These are phyloP conservation scores for Allantophomopsis lycopodina DNA, from an alignment of 2,329 filamentous ascomycete species.

Conservation along the genomic window DNA sequence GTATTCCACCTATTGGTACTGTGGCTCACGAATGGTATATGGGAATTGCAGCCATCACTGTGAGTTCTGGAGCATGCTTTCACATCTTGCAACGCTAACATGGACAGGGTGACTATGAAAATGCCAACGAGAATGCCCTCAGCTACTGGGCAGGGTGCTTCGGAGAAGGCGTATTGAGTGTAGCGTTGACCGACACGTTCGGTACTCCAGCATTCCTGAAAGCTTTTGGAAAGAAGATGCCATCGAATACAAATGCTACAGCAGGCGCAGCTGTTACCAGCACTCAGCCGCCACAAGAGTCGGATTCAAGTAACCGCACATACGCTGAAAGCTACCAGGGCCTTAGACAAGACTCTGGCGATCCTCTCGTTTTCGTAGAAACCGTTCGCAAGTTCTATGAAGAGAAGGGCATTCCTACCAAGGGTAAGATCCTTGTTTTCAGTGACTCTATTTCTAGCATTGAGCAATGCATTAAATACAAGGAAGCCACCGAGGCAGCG, in stretches of 20 bases:
- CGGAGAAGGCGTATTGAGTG: constrained; percentile 65
- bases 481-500: constrained; percentile 62
- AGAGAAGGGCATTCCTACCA: constrained; percentile 39
- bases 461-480: constrained; percentile 83
- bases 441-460: constrained; percentile 81
- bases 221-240: constrained; percentile 62
- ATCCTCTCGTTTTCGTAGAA: constrained; percentile 52
- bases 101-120: constrained; percentile 56
- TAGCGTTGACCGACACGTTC: constrained; percentile 93
- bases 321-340: constrained; percentile 57
- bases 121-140: constrained; percentile 73
- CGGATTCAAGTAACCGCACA: constrained; percentile 27
- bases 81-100: neutral
- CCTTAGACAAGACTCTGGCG: constrained; percentile 59
- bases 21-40: constrained; percentile 99
- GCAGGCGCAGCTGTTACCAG: constrained; percentile 22
- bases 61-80: neutral
- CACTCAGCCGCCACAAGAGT: constrained; percentile 20
- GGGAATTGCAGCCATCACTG: constrained; percentile 82
- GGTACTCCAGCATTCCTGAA: constrained; percentile 81
- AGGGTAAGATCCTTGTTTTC: constrained; percentile 43
- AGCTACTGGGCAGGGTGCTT: constrained; percentile 87
- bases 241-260: constrained; percentile 25
- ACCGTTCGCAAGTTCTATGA: constrained; percentile 34
- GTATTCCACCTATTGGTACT: constrained; percentile 73